These are phyloP conservation scores for Candida pseudofarinosa DNA, from an alignment of 805 yeast species.

Conservation along the genomic window DNA sequence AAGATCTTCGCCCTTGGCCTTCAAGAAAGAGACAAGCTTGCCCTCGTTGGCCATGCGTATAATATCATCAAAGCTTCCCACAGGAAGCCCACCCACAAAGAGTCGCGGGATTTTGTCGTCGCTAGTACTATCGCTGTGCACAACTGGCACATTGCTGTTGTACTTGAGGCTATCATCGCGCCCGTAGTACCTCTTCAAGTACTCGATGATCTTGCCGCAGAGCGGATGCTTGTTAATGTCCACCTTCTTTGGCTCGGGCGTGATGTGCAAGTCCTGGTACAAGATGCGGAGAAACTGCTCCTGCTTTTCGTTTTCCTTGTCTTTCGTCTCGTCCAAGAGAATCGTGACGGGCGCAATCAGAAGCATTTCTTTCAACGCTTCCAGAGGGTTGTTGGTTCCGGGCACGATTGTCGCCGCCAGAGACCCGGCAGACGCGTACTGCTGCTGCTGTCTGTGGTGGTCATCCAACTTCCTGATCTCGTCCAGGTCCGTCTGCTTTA, in stretches of 20 bases:
- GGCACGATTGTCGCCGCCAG: conserved; percentile 11
- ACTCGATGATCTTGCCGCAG: conserved; percentile 17
- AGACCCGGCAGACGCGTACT: background rate
- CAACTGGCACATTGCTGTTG: background rate
- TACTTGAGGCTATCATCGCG: conserved; percentile 2
- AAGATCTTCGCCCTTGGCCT: conserved; percentile 23
- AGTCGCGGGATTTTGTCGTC: conserved; percentile 25
- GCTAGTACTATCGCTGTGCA: conserved; percentile 5
- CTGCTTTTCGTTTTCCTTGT: conserved; percentile 9
- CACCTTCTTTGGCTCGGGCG: conserved; percentile 31
- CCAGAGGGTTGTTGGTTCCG: background rate
- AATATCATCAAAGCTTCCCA: conserved; percentile 24
- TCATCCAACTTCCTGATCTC: conserved; percentile 6
- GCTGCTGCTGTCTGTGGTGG: conserved; percentile 2
- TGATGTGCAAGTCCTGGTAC: conserved; percentile 19
- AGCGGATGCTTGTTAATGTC: conserved; percentile 31
- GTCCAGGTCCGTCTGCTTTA: background rate
- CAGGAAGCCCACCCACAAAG: conserved; percentile 31
- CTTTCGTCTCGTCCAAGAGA: conserved; percentile 18
- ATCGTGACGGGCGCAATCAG: conserved; percentile 27
- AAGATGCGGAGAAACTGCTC: conserved; percentile 17
- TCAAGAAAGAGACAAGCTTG: conserved; percentile 20
- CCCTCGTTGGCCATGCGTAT: conserved; percentile 16
- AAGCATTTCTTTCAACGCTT: conserved; percentile 30
- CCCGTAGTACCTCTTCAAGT: conserved; percentile 18